Base-by-base conservation (phyloP, 2,329 filamentous ascomycete genomes). In the Colletotrichum filicis region DNA sequence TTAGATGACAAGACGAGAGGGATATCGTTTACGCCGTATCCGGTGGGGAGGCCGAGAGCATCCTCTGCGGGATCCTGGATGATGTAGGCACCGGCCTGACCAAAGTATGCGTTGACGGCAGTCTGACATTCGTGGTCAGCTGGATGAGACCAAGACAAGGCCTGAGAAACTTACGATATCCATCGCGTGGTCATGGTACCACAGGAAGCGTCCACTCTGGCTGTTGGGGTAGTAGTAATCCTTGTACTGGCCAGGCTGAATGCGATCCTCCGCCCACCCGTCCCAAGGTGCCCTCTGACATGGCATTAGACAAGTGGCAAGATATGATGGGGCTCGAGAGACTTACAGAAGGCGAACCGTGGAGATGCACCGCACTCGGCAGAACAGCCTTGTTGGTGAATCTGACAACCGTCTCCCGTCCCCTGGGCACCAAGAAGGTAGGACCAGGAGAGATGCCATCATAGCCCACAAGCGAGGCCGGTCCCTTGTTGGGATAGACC, bases 211-310 rank as follows among this genome's bases (percentile, higher is more conserved):
- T 1, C 84, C 87, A 52, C 82, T 83, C 76, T 90, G 86, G 16
- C 78, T 80, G 77, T 91, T 91, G 11, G 89, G 89, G 75, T 90
- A 92, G 78, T 90, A 91, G 78, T 91, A 91, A 74, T 91, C 90
- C 78, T 91, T 91, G 79, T 86, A 90, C 76, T 91, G 80, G 1
- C 87, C 87, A 0, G 85, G 84, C 1, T 79, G 60, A 1, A 87
- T 86, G n/a, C 83, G 80, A 73, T 91, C 89, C 58, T 85, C 84
- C 1, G 88, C 88, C 87, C 87, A 90, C 0, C 88, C 88, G 73
- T 88, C 76, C 67, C 73, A 77, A 11, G 83, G 83, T 16, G 84
- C 81, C 30, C 83, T 80, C 74, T 76, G 37, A 4, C 53, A 16
- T 2, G 5, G n/a, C 19, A 53, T 66, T 42, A 61, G 49, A 12